Conservation (phyloP, 2,329 filamentous ascomycete species). For the Stachybotrys chlorohalonatus region DNA sequence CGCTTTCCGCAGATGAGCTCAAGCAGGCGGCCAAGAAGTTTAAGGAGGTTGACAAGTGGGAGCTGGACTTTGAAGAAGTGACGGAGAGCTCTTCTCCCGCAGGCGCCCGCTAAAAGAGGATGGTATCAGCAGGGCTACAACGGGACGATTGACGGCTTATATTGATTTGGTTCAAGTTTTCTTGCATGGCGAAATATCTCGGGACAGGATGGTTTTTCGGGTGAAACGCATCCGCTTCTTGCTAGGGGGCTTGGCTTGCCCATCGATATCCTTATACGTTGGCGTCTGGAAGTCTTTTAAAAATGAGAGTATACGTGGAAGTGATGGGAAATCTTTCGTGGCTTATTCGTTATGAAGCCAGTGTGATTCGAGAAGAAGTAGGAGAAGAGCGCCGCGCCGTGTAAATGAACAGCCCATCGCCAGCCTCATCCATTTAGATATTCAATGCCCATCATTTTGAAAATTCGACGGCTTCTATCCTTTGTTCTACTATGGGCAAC, state of each 20-base stretch:
- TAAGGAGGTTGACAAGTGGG: constrained; percentile 60
- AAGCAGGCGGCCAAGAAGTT: constrained; percentile 54
- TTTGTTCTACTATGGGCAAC: constrained; percentile 61
- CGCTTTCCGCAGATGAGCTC: constrained; percentile 38
- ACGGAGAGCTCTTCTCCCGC: constrained; percentile 45
- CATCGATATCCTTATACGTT: not conserved
- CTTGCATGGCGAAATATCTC: constrained; percentile 4
- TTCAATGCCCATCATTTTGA: not conserved
- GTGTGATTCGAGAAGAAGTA: not conserved
- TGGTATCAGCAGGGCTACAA: not conserved
- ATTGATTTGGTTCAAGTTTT: not conserved
- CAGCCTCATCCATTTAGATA: not conserved
- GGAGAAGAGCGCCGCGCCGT: not conserved
- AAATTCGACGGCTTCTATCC: constrained; percentile 37
- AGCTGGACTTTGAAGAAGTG: constrained; percentile 58
- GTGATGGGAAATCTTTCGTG: not conserved
- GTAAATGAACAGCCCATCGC: not conserved
- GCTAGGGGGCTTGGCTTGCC: not conserved
- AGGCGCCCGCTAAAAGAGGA: constrained; percentile 33
- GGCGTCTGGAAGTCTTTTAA: not conserved
- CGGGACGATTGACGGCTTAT: not conserved
- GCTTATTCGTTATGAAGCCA: not conserved
- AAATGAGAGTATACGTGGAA: not conserved
- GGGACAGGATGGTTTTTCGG: not conserved
- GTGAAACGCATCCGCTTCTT: not conserved